Evolutionary conservation across 768 basidiomycete genomes (phyloP).

Genomic region (Hydnum rufescens): DNA sequence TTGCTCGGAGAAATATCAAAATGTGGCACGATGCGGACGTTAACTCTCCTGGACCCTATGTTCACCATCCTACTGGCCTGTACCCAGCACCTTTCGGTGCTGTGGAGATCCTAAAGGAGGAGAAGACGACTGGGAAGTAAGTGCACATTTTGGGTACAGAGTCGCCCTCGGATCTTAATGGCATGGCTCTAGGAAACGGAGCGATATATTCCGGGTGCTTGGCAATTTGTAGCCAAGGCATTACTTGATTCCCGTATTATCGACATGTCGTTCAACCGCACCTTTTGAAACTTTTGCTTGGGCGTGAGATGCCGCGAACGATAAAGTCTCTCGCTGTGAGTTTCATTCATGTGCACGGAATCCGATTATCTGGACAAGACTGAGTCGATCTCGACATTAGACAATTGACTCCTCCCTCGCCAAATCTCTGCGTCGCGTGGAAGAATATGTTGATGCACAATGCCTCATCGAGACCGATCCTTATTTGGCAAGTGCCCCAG

Average conservation of each 20-base stretch:
- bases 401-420: conserved; percentile 72
- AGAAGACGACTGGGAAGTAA: conserved; percentile 11
- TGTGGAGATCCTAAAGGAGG: conserved; percentile 9
- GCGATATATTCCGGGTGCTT: conserved; percentile 71
- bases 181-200: conserved; percentile 39
- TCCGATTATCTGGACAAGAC: too few relatives aligned
- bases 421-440: conserved; percentile 63
- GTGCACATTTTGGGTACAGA: conserved; percentile 8
- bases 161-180: background rate
- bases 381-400: too few relatives aligned
- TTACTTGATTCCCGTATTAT: conserved; percentile 95
- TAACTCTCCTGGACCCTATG: conserved; percentile 40
- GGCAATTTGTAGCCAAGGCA: conserved; percentile 97
- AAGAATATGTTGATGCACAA: conserved; percentile 25
- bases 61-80: conserved; percentile 66
- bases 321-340: conserved; percentile 65
- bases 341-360: too few relatives aligned
- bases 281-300: conserved; percentile 82
- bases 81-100: conserved; percentile 52
- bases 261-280: conserved; percentile 82
- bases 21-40: conserved; percentile 80
- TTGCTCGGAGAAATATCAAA: conserved; percentile 70
- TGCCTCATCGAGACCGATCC: conserved; percentile 28
- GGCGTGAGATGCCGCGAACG: conserved; percentile 66
- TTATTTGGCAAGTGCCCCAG: conserved; percentile 14